A percentile compares a stretch with the other conserved stretches of the same genome.
Conservation (phyloP, 129 eudicot genomes). For the Saussurea involucrata region DNA sequence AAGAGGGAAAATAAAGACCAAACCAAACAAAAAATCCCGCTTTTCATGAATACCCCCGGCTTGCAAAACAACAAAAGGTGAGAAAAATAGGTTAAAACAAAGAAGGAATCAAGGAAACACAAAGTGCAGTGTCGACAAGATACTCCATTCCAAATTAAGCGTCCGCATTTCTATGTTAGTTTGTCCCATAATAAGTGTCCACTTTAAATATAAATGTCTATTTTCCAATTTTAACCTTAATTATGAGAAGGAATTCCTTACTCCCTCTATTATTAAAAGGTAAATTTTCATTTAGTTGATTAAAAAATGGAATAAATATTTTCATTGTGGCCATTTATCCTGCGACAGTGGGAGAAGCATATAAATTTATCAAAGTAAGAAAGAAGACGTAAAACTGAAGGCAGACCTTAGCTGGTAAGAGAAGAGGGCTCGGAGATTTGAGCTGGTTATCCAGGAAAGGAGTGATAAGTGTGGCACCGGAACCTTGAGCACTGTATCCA, state of each 20-base stretch:
- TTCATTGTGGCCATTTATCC: too few species aligned
- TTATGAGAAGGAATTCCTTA: too few species aligned
- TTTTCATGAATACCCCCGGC: too few species aligned
- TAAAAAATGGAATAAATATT: too few species aligned
- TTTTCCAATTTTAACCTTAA: too few species aligned
- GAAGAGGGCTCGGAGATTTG: conserved; percentile 79
- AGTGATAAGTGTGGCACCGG: conserved; percentile 73
- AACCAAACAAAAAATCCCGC: too few species aligned
- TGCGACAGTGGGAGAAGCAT: neutral
- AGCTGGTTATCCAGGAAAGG: conserved; percentile 84
- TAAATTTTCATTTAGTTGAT: too few species aligned
- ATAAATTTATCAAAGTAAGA: neutral
- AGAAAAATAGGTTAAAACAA: neutral
- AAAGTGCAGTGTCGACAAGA: neutral
- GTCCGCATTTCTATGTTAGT: too few species aligned
- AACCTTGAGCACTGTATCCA: conserved; percentile 84
- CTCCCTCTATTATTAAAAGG: too few species aligned
- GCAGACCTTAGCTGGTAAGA: conserved; percentile 59
- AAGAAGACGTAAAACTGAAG: neutral
- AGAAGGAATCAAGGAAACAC: neutral
- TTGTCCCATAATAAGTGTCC: too few species aligned
- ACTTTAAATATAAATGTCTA: too few species aligned
- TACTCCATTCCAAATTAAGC: too few species aligned
- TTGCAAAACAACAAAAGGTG: neutral
- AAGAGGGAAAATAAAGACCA: neutral